Conservation (phyloP, 2,329 filamentous ascomycete genomes). For the Botrytis galanthina region DNA sequence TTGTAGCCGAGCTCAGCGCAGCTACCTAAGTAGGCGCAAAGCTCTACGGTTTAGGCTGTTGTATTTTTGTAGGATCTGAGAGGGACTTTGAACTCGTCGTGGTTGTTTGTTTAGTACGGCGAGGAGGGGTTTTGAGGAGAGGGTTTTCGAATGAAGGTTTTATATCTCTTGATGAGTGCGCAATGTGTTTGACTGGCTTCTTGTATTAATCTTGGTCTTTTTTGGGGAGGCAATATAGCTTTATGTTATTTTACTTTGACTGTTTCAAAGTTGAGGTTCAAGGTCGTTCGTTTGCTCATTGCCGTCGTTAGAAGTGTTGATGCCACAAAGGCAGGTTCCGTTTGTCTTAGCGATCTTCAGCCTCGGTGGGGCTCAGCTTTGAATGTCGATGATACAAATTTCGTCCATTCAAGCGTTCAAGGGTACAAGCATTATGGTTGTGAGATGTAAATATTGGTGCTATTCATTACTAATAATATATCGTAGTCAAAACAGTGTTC, state of each 20-base stretch:
- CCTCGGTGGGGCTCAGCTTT: conserved; percentile 16
- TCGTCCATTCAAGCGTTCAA: neutral
- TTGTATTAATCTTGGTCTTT: neutral
- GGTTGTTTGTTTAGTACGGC: neutral
- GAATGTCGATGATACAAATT: neutral
- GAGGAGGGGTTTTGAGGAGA: neutral
- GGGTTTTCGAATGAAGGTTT: neutral
- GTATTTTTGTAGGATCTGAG: neutral
- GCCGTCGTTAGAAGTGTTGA: conserved; percentile 12
- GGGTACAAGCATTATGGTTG: neutral
- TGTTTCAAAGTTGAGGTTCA: conserved; percentile 9
- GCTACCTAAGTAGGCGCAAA: conserved; percentile 15
- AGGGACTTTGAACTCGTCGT: neutral
- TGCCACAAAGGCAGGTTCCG: conserved; percentile 16
- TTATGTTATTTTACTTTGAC: neutral
- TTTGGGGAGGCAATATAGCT: neutral
- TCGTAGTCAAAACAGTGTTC: neutral
- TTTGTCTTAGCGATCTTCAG: conserved; percentile 2
- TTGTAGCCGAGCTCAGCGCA: conserved; percentile 7
- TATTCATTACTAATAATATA: neutral
- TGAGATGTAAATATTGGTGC: neutral
- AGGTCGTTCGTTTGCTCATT: neutral
- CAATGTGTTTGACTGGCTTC: neutral
- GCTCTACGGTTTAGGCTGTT: neutral
- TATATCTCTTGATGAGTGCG: neutral